phyloP scores from a whole-genome alignment of 352 stramenopile species.

The Pythium diclinum region DNA sequence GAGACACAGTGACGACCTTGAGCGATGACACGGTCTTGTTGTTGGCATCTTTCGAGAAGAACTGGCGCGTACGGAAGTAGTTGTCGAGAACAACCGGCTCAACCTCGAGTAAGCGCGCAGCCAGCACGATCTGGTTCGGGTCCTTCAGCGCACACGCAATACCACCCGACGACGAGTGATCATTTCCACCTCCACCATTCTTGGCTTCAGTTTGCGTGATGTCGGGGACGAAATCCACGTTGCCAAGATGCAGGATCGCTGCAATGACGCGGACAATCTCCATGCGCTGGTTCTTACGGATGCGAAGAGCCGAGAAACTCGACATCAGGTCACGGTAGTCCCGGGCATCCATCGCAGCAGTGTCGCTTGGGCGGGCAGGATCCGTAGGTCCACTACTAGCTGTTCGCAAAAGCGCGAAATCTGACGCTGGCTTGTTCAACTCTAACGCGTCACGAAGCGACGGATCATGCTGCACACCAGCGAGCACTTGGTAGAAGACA shows the following conservation, averaged over 20 bases:
- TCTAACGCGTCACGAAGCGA: slow-evolving; percentile 62
- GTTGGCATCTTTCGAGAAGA: slow-evolving; percentile 71
- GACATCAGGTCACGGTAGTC: slow-evolving; percentile 81
- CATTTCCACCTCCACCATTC: slow-evolving; percentile 13
- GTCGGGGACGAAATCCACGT: slow-evolving; percentile 74
- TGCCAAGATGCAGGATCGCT: slow-evolving; percentile 71
- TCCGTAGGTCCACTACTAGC: slow-evolving; percentile 17
- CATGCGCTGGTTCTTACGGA: slow-evolving; percentile 75
- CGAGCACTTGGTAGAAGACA: slow-evolving; percentile 91
- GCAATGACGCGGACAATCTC: slow-evolving; percentile 79
- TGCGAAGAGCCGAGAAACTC: slow-evolving; percentile 72
- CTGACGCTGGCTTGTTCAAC: slow-evolving; percentile 48
- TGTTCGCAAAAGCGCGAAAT: slow-evolving; percentile 64
- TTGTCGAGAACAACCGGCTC: slow-evolving; percentile 81
- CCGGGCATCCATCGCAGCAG: slow-evolving; percentile 49
- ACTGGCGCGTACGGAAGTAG: slow-evolving; percentile 81
- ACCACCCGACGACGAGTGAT: slow-evolving; percentile 34
- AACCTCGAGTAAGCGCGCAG: slow-evolving; percentile 69
- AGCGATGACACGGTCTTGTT: slow-evolving; percentile 73
- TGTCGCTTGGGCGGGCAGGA: slow-evolving; percentile 39
- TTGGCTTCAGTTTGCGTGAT: slow-evolving; percentile 28
- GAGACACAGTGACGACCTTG: slow-evolving; percentile 77
- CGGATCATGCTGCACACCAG: slow-evolving; percentile 69
- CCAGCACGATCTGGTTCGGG: slow-evolving; percentile 56
- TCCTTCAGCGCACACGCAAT: slow-evolving; percentile 57